Base-by-base conservation (phyloP, 805 yeast genomes). In the Candida nitratophila region DNA sequence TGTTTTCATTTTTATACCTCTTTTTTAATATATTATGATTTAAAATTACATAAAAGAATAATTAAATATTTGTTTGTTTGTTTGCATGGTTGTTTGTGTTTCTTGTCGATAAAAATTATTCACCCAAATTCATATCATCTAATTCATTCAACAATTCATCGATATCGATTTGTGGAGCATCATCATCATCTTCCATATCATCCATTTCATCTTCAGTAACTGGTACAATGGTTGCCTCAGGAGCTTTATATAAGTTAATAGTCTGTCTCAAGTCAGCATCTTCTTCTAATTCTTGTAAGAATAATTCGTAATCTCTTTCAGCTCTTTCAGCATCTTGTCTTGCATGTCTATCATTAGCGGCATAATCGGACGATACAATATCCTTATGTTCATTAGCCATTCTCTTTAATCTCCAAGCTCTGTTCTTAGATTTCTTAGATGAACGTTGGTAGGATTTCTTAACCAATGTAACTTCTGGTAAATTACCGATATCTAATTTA, bases 281-380 rank as follows among this genome's bases (percentile, higher is more conserved):
- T 68, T 93, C 98, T 71, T 93, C 99, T 63, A 93, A 79, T 65
- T 93, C 96, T 69, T 88, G 97, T 69, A 93, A 77, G 86, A 93
- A 93, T 53, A 83, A 61, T 69, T 91, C 99, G 70, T 88, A 93
- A 68, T 91, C 99, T 65, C 79, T 82, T 68, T 91, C 97, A 5
- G 95, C 96, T 56, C 86, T 77, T 63, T 88, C 98, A 56, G 80
- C 81, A 50, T 89, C 96, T 65, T 86, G 93, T 70, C 78, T 84
- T 44, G 87, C 90, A 50, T 79, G 83, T 68, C 89, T 83, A 48
- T 66, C 70, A 42, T 49, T 52, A 33, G 50, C 51, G 50, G 62
- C 63, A 24, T 17, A 31, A 46, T 73, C 78, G 52, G 79, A 73
- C 46, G 93, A 95, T 38, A 82, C 89, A 51, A 87, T 80, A 55